Evolutionary conservation across 352 stramenopile species (phyloP).

Genomic region (Phytopythium vexans): DNA sequence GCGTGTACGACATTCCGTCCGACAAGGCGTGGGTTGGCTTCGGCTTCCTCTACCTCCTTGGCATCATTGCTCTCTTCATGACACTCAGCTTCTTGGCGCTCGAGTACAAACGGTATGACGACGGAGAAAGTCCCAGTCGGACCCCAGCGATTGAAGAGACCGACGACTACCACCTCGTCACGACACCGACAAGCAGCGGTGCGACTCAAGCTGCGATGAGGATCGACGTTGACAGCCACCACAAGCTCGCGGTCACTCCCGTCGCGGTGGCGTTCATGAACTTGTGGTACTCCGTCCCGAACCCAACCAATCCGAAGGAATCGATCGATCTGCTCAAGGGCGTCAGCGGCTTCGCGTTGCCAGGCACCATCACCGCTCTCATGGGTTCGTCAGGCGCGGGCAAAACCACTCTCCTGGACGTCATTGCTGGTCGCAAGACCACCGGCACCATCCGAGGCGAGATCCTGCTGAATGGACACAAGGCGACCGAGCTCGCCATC

Average conservation of each 20-base stretch:
- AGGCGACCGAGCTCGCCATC: slow-evolving; percentile 14
- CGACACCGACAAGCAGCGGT: slow-evolving; percentile 7
- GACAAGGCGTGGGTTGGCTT: slow-evolving; percentile 18
- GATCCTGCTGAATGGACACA: slow-evolving; percentile 18
- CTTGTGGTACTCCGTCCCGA: slow-evolving; percentile 18
- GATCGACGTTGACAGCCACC: slow-evolving; percentile 31
- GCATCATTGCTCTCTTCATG: slow-evolving; percentile 19
- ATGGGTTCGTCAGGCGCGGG: slow-evolving; percentile 46
- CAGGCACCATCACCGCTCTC: slow-evolving; percentile 67
- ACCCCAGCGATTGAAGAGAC: not conserved
- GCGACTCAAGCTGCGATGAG: too few species aligned
- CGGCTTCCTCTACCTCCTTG: slow-evolving; percentile 19
- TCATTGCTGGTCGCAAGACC: slow-evolving; percentile 11
- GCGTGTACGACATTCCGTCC: slow-evolving; percentile 20
- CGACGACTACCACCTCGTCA: slow-evolving; percentile 7
- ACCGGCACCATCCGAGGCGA: slow-evolving; percentile 9
- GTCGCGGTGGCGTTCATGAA: slow-evolving; percentile 20
- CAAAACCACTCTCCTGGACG: slow-evolving; percentile 5
- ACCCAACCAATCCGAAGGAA: slow-evolving; percentile 8
- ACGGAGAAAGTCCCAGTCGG: slow-evolving; percentile 11
- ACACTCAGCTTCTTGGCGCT: slow-evolving; percentile 20
- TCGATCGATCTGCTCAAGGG: slow-evolving; percentile 22
- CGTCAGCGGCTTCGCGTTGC: slow-evolving; percentile 23
- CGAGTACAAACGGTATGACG: slow-evolving; percentile 23
- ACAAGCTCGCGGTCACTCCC: slow-evolving; percentile 7